Base-by-base conservation (phyloP, 106 monocot genomes). In the Amphibolis antarctica region DNA sequence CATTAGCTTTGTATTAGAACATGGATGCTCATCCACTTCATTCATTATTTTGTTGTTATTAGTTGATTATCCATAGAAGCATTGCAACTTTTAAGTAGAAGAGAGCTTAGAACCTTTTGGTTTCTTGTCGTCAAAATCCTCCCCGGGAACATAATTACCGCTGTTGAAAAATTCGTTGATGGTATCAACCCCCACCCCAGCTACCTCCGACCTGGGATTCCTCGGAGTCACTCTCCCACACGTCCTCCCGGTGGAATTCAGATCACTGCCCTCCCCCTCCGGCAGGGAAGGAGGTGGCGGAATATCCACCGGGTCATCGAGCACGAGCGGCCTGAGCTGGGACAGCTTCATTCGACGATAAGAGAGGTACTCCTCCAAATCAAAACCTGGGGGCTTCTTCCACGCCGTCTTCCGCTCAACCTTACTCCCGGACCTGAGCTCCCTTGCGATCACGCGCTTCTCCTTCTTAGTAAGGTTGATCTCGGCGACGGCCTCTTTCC, bases 391-490 rank as follows among this genome's bases (percentile, higher is more conserved):
- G 46, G 67, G 68, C 77, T 60, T 75, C 75, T 75, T 51, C 62
- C 69, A n/a, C n/a, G n/a, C n/a, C n/a, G n/a, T 42, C 80, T 80
- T 64, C 67, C 75, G 45, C 71, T 85, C 82, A 52, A 87, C 0
- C 66, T 69, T 66, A 74, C 82, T 85, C 46, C 90, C 96, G 55
- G 87, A 98, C 53, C 66, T 76, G n/a, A 91, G 42, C 65, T 83
- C 67, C 46, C 82, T 73, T n/a, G 81, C 68, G 23, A 91, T 87
- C 72, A 73, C 74, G 28, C 83, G 81, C 77, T 79, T 84, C 82
- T 98, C 87, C 78, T 98, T 91, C 83, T 98, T 85, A 13, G 76
- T 81, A 71, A 87, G 9, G 55, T 82, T 90, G 69, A 91, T 71
- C 76, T 91, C 79, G 49, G 69, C 79, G 54, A 76, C 75, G 14